A percentile compares a stretch with the other conserved stretches of the same genome.
Evolutionary conservation across 2,329 filamentous ascomycete species (phyloP).

Genomic region (Teratosphaeria pseudoeucalypti): DNA sequence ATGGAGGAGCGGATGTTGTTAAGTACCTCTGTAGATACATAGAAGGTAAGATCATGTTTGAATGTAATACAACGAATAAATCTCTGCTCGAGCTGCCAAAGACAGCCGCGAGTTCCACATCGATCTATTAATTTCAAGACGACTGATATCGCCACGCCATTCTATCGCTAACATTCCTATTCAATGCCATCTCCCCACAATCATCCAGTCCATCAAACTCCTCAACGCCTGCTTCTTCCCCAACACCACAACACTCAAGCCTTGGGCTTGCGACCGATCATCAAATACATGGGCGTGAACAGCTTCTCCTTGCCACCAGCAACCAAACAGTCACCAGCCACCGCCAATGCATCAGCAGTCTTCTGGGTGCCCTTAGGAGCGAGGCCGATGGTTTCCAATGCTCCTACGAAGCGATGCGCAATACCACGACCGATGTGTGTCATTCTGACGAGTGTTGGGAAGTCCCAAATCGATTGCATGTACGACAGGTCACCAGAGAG

Average conservation of each 20-base stretch:
- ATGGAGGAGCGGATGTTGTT: neutral
- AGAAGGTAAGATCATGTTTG: too few relatives aligned
- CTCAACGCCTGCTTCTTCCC: neutral
- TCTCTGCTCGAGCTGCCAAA: neutral
- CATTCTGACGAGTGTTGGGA: constrained; percentile 79
- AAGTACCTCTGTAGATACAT: neutral
- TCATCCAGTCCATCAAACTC: neutral
- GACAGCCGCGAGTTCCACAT: neutral
- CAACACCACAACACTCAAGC: neutral
- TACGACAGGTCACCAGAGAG: constrained; percentile 76
- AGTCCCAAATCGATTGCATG: constrained; percentile 66
- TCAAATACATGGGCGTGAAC: constrained; percentile 98
- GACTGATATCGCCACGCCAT: neutral
- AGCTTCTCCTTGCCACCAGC: constrained; percentile 78
- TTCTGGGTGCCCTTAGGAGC: constrained; percentile 81
- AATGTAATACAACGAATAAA: too few relatives aligned
- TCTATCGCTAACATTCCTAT: neutral
- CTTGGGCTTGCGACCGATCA: constrained; percentile 77
- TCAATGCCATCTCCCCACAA: neutral
- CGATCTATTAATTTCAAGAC: neutral
- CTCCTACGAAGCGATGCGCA: constrained; percentile 66
- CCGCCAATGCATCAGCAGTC: constrained; percentile 80
- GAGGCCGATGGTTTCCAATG: constrained; percentile 62
- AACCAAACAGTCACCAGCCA: constrained; percentile 74
- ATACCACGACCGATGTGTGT: constrained; percentile 69